Evolutionary conservation across 2,329 filamentous ascomycete genomes (phyloP).

Genomic region (Trichoderma asperellum): DNA sequence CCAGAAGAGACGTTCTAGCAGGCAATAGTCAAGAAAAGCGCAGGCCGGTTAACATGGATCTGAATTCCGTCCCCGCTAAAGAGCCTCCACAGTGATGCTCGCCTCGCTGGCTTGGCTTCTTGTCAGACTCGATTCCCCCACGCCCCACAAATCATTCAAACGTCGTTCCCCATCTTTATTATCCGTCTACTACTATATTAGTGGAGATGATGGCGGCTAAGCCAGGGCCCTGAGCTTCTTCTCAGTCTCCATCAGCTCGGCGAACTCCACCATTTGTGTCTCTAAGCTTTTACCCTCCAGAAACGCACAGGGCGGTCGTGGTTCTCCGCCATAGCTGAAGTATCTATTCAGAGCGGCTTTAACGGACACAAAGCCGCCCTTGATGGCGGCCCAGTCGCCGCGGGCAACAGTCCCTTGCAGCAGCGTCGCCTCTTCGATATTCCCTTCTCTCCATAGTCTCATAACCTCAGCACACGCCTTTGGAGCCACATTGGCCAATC

Average conservation of each 20-base stretch:
- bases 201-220: conserved; percentile 15
- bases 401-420: conserved; percentile 67
- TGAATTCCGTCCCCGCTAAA: conserved; percentile 17
- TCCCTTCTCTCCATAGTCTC: conserved; percentile 63
- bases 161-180: conserved; percentile 1
- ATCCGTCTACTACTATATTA: conserved; percentile 9
- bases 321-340: conserved; percentile 65
- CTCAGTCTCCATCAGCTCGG: conserved; percentile 35
- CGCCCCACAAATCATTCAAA: conserved; percentile 14
- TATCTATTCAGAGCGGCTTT: conserved; percentile 67
- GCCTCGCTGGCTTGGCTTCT: conserved; percentile 7
- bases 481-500: conserved; percentile 71
- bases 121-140: conserved; percentile 25
- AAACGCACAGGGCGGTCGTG: conserved; percentile 54
- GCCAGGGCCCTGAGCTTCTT: conserved; percentile 39
- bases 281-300: conserved; percentile 35
- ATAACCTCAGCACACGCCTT: conserved; percentile 65
- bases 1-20: background rate
- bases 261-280: conserved; percentile 32
- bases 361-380: conserved; percentile 69
- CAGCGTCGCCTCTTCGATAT: conserved; percentile 60
- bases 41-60: conserved; percentile 8
- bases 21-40: conserved; percentile 7
- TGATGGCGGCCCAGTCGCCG: conserved; percentile 71
- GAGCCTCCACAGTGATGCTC: conserved; percentile 18